Base-by-base conservation (phyloP, 441 rosid species). In the Corymbia citriodora region DNA sequence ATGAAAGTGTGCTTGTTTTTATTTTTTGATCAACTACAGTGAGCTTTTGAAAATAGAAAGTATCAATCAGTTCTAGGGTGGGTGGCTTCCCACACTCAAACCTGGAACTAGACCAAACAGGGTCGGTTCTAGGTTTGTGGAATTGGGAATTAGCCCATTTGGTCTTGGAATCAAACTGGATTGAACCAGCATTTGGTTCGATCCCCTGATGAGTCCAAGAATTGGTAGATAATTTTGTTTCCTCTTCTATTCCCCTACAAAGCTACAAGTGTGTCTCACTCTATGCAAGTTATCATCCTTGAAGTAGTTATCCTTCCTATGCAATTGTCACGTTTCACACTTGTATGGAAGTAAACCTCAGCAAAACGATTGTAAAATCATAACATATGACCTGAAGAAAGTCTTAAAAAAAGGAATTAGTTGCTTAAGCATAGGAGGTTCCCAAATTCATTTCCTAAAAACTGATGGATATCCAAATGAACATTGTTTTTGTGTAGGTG, bases 111-210 rank as follows among this genome's bases (percentile, higher is more conserved):
- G 25, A 25, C 15, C 65, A 59, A 59, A 25, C 4, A 25, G 6
- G n/a, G 65, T 25, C 5, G n/a, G 65, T 59, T 59, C 65, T 6
- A 11, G 2, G 65, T 11, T 11, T 11, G 15, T 59, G n/a, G 14
- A 59, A 59, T 25, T 5, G 3, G 27, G 7, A 59, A 25, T 27
- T 1, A 1, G 14, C n/a, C n/a, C n/a, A 59, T 27, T 1, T 59
- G 3, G 65, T 5, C 8, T 55, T 19, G 59, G 65, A 59, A 59
- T 59, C 25, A 29, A 15, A 55, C 4, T 9, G 31, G 16, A 61
- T 9, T 55, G 25, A 25, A 59, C 3, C 2, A 1, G 13, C 65
- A 11, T 12, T 29, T 1, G 2, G 1, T 27, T 7, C 15, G 25
- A 61, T 61, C 31, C 29, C 13, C 1, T 2, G 15, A 13, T 59